Evolutionary conservation across 441 rosid species (phyloP).

Genomic region (Breynia disticha): DNA sequence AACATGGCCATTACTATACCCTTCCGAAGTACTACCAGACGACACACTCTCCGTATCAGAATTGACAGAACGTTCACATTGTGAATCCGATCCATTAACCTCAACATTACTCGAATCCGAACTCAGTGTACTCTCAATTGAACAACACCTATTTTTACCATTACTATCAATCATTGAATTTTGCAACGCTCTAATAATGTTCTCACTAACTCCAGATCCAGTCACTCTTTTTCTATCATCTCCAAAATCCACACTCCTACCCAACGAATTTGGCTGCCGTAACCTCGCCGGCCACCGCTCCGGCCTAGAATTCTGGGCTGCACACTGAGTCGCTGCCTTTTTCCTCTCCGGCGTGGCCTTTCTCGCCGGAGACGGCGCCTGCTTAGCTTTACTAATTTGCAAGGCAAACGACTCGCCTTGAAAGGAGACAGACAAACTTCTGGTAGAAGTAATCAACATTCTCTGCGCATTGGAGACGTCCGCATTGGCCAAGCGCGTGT

Average conservation of each 20-base stretch:
- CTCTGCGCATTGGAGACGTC: constrained; percentile 47
- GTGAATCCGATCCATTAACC: constrained; percentile 23
- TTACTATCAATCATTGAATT: constrained; percentile 38
- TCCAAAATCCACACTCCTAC: constrained; percentile 51
- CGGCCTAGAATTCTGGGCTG: constrained; percentile 46
- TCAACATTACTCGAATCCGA: constrained; percentile 30
- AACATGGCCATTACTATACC: constrained; percentile 20
- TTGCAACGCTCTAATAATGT: constrained; percentile 49
- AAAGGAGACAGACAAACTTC: constrained; percentile 76
- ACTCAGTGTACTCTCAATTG: constrained; percentile 35
- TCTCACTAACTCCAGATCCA: constrained; percentile 36
- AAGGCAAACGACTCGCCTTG: constrained; percentile 69
- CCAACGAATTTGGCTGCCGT: constrained; percentile 36
- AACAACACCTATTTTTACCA: constrained; percentile 32
- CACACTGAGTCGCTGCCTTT: constrained; percentile 29
- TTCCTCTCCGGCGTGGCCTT: constrained; percentile 75
- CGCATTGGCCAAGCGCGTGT: constrained; percentile 16
- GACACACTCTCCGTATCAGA: constrained; percentile 80
- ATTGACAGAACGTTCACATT: constrained; percentile 25
- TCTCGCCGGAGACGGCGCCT: constrained; percentile 44
- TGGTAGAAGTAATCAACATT: constrained; percentile 58
- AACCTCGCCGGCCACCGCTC: constrained; percentile 80
- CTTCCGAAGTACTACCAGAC: constrained; percentile 55
- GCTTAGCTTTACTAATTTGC: constrained; percentile 59
- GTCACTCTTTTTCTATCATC: constrained; percentile 36